phyloP scores from a whole-genome alignment of 805 yeast genomes.

The Candida orba region DNA sequence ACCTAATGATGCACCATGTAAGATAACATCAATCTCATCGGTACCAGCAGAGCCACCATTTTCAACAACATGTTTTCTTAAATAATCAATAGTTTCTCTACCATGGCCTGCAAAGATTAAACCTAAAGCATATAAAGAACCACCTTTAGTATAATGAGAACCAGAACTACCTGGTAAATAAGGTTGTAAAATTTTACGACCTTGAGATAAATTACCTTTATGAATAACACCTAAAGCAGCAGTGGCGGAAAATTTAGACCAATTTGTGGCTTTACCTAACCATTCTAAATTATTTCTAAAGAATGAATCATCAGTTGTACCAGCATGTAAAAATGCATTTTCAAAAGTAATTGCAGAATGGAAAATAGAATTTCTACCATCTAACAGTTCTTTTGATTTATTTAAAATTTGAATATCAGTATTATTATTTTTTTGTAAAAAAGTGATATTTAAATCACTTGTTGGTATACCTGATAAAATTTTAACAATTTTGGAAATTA shows the following conservation, averaged over 20 bases:
- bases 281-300: constrained; percentile 88
- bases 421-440: constrained; percentile 77
- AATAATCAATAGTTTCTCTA: constrained; percentile 71
- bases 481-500: constrained; percentile 42
- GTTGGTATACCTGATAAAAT: constrained; percentile 90
- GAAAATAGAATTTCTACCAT: constrained; percentile 88
- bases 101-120: constrained; percentile 96
- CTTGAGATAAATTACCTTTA: constrained; percentile 89
- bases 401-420: constrained; percentile 78
- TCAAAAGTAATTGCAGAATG: constrained; percentile 94
- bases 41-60: constrained; percentile 54
- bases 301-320: constrained; percentile 92
- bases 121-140: constrained; percentile 89
- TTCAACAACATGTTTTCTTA: constrained; percentile 65
- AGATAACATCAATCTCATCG: constrained; percentile 69
- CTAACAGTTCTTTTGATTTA: constrained; percentile 72
- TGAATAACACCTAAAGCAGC: constrained; percentile 98
- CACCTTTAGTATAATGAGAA: constrained; percentile 90
- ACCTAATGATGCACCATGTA: constrained; percentile 95
- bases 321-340: constrained; percentile 91
- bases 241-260: constrained; percentile 97
- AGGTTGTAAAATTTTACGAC: constrained; percentile 78
- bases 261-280: constrained; percentile 95
- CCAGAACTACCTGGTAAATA: constrained; percentile 80
- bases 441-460: constrained; percentile 86